Conservation (phyloP, 2,329 filamentous ascomycete genomes). For the Teratosphaeria destructans region DNA sequence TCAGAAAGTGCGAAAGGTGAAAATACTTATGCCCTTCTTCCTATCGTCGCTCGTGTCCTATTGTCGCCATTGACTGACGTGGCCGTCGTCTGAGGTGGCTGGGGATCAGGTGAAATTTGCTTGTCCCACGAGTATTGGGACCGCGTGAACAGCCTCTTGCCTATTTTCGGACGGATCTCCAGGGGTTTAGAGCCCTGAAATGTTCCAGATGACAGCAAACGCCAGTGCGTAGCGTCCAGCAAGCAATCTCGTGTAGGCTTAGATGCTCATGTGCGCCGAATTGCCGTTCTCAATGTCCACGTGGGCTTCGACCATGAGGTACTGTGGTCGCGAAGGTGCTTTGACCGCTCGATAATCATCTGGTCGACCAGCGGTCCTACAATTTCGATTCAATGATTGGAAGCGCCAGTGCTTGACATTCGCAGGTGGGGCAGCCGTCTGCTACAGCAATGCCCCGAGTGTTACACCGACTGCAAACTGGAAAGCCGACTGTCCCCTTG, state of each 20-base stretch:
- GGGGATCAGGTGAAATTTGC: not conserved
- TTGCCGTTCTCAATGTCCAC: not conserved
- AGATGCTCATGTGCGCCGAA: not conserved
- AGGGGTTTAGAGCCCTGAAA: not conserved
- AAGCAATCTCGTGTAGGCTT: not conserved
- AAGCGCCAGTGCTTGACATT: not conserved
- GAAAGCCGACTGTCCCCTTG: not conserved
- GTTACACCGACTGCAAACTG: not conserved
- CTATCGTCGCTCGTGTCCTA: not conserved
- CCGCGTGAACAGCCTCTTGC: not conserved
- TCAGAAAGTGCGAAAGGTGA: not conserved
- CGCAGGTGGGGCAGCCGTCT: not conserved
- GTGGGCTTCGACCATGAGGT: not conserved
- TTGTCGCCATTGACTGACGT: not conserved
- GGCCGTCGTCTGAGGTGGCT: not conserved
- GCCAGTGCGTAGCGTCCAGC: not conserved
- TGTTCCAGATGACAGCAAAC: not conserved
- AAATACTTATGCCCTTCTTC: not conserved
- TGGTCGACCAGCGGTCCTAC: not conserved
- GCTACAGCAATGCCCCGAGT: not conserved
- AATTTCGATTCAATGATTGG: not conserved
- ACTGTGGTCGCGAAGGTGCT: not conserved
- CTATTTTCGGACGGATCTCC: not conserved
- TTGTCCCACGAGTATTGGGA: not conserved
- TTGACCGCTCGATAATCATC: not conserved